Evolutionary conservation across 2,329 filamentous ascomycete genomes (phyloP), one percentile per base, ranked within the genome.

Genomic region (Shiraia bambusicola): DNA sequence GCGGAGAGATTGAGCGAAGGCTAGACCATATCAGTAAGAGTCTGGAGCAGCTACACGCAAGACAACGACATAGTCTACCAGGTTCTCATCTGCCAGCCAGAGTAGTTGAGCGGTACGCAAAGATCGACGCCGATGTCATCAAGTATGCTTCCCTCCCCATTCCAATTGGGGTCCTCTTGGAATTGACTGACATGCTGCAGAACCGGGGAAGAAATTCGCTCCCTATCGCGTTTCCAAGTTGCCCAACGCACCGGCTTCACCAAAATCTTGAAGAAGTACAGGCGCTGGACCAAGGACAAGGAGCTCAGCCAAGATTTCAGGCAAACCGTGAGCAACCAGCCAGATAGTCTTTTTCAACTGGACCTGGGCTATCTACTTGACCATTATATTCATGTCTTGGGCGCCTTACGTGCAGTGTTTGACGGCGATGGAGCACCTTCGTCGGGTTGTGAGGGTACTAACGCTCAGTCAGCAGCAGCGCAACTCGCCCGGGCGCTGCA

Each of bases 201-300:
- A 52, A 87, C 85, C 50, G 83, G 83, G 32, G 80, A 88, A 51
- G 88, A 93, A 50, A 82, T 88, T 39, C 78, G 80, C 39, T 79
- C 80, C 4, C 74, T 93, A 5, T 78, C 81, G 26, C 81, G 87
- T 29, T 94, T 92, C 56, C 80, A 84, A 49, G 77, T 79, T 45
- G 85, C 86, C 2, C 88, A 94, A 62, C 76, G 83, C 8, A 80
- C 84, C 4, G 88, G 86, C 3, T 91, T 94, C 57, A 80, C 81
- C 40, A 94, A 94, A 70, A 84, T 94, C 27, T 72, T 91, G 25
- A 93, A 92, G 66, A 94, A 94, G 64, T 92, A 93, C 70, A 74
- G 85, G 77, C 91, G 90, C 77, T 93, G 88, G 88, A 92, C 88
- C 3, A 82, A 83, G 28, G 90, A 87, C 15, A 75, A 75, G 5